phyloP scores from a whole-genome alignment of 1,284 basidiomycete genomes.

The Cryptococcus deneoformans region DNA sequence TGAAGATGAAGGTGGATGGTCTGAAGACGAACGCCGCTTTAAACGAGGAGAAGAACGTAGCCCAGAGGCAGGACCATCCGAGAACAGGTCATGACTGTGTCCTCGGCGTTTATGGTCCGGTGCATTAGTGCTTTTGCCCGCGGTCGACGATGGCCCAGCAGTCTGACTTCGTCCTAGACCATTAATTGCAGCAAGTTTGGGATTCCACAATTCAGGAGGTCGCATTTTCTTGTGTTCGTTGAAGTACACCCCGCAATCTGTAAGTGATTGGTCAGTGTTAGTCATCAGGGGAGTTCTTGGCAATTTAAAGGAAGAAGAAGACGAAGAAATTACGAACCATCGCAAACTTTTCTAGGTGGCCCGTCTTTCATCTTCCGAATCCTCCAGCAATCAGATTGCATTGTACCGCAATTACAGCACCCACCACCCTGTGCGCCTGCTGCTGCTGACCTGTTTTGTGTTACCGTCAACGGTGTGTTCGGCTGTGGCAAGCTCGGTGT shows the following conservation, averaged over 20 bases:
- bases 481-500: slow-evolving; percentile 1
- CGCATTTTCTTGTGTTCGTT: slow-evolving; percentile 46
- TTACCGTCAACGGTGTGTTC: slow-evolving; percentile 1
- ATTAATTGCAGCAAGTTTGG: background rate
- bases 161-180: slow-evolving; percentile 2
- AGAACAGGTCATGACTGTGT: slow-evolving; percentile 1
- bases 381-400: slow-evolving; percentile 37
- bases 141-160: background rate
- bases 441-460: background rate
- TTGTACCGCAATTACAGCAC: slow-evolving; percentile 45
- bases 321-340: slow-evolving; percentile 28
- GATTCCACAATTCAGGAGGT: slow-evolving; percentile 39
- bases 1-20: background rate
- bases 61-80: slow-evolving; percentile 12
- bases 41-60: slow-evolving; percentile 15
- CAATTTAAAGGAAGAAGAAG: too few species aligned
- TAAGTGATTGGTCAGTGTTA: background rate
- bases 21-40: slow-evolving; percentile 3
- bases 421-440: slow-evolving; percentile 10
- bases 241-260: slow-evolving; percentile 46
- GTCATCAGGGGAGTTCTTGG: too few species aligned
- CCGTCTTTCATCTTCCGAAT: slow-evolving; percentile 40
- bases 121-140: background rate
- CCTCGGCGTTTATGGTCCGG: slow-evolving; percentile 8
- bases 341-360: slow-evolving; percentile 39